Evolutionary conservation across 2,329 filamentous ascomycete genomes (phyloP).

Genomic region (Proliferodiscus dingleyae): DNA sequence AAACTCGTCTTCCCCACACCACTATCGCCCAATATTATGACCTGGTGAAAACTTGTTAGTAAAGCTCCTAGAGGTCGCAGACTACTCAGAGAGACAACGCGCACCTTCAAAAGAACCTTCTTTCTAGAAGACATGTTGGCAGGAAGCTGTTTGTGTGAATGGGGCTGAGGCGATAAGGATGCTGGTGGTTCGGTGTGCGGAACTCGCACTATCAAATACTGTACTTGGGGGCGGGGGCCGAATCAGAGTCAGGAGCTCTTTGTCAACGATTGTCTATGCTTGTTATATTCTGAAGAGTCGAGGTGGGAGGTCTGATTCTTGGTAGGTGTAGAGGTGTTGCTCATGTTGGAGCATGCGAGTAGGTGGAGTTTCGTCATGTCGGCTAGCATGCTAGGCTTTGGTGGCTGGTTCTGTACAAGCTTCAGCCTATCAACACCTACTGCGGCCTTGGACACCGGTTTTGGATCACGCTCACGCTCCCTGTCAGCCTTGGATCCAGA

Average conservation of each 20-base stretch:
- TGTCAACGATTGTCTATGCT: too few species aligned
- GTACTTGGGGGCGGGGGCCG: background rate
- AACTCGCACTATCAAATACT: background rate
- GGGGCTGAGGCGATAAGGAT: conserved; percentile 21
- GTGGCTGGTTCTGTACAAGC: conserved; percentile 1
- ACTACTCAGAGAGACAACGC: conserved; percentile 5
- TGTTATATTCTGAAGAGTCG: too few species aligned
- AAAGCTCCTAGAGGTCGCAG: background rate
- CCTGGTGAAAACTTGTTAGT: conserved; percentile 46
- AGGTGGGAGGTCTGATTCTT: too few species aligned
- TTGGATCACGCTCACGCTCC: background rate
- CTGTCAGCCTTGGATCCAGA: background rate
- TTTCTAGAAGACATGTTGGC: conserved; percentile 53
- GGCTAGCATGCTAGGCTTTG: too few species aligned
- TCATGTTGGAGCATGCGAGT: background rate
- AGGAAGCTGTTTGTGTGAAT: conserved; percentile 5
- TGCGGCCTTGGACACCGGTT: background rate
- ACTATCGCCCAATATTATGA: conserved; percentile 98
- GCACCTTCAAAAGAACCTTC: conserved; percentile 65
- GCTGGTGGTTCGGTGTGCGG: background rate
- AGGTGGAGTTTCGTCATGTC: background rate
- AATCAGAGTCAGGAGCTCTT: too few species aligned
- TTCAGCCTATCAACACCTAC: conserved; percentile 5
- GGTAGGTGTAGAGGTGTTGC: background rate
- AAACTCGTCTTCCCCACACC: conserved; percentile 98